These are phyloP conservation scores for Coniosporium apollinis DNA, from an alignment of 495 filamentous ascomycete species.

Conservation along the genomic window DNA sequence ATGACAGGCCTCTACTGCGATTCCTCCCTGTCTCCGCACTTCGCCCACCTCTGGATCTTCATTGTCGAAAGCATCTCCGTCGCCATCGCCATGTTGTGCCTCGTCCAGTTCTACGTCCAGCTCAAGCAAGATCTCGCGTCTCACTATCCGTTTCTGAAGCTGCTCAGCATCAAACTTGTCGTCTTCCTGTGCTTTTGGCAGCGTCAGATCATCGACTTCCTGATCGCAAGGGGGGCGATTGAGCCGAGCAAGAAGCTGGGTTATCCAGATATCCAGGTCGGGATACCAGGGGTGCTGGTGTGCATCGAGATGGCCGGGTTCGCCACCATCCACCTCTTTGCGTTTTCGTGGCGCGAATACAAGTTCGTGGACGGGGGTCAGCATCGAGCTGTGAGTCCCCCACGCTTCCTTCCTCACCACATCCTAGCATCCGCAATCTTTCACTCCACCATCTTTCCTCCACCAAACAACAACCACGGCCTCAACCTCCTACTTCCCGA, in stretches of 20 bases:
- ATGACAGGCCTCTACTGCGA: slow-evolving; percentile 58
- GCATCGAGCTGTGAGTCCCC: no score
- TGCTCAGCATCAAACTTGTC: slow-evolving; percentile 79
- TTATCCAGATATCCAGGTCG: slow-evolving; percentile 61
- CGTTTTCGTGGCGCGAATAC: slow-evolving; percentile 65
- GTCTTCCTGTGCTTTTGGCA: slow-evolving; percentile 97
- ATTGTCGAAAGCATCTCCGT: slow-evolving; percentile 57
- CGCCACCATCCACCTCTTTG: slow-evolving; percentile 60
- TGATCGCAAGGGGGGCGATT: slow-evolving; percentile 39
- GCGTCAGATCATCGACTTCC: slow-evolving; percentile 50
- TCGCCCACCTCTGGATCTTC: slow-evolving; percentile 68
- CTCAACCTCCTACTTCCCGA: no score
- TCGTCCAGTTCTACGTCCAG: slow-evolving; percentile 82
- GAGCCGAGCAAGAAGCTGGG: slow-evolving; percentile 42
- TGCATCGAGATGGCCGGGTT: slow-evolving; percentile 85
- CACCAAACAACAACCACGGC: slow-evolving; percentile 30
- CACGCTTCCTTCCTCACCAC: no score
- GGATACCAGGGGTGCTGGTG: slow-evolving; percentile 61
- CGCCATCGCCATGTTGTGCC: slow-evolving; percentile 76
- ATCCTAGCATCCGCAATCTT: no score
- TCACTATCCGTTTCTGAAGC: slow-evolving; percentile 63
- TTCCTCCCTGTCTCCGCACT: slow-evolving; percentile 55
- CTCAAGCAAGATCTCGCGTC: slow-evolving; percentile 49
- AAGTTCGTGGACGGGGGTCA: no score
- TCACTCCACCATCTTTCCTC: slow-evolving; percentile 29